These are phyloP conservation scores for Rhynchospora tenuis DNA, from an alignment of 176 grass and related monocot species.

Conservation along the genomic window DNA sequence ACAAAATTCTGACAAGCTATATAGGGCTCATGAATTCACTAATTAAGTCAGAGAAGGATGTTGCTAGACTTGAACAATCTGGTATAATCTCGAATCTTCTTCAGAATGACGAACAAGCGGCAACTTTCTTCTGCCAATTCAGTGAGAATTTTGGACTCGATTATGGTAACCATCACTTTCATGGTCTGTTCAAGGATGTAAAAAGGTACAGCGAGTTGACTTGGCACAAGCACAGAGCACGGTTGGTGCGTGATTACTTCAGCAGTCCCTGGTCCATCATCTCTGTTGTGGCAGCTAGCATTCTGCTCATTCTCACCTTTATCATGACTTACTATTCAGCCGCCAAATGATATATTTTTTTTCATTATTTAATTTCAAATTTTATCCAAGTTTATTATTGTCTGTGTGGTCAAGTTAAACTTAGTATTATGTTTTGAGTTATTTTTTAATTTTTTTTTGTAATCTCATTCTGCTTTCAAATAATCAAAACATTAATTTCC, in stretches of 20 bases:
- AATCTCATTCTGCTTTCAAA: not conserved
- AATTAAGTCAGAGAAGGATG: slow-evolving; percentile 2
- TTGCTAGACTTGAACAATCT: not conserved
- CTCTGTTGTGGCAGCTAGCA: not conserved
- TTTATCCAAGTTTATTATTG: not conserved
- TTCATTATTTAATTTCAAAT: no score
- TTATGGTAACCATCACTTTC: not conserved
- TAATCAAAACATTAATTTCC: no score
- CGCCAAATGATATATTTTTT: no score
- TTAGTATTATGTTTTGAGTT: no score
- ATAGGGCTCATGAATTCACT: slow-evolving; percentile 32
- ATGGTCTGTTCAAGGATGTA: not conserved
- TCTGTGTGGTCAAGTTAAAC: not conserved
- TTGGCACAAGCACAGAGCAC: slow-evolving; percentile 1
- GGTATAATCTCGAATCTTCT: slow-evolving; percentile 6
- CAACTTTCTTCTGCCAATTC: not conserved
- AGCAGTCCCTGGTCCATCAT: slow-evolving; percentile 25
- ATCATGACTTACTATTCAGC: slow-evolving; percentile 17
- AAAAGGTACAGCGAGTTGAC: not conserved
- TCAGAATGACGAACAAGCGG: not conserved
- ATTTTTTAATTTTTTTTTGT: no score
- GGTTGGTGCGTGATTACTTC: slow-evolving; percentile 28
- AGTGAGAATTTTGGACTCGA: not conserved
- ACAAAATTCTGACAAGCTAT: slow-evolving; percentile 19
- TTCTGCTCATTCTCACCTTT: not conserved